These are phyloP conservation scores for Gossypium bickii DNA, from an alignment of 345 rosid species.

Conservation along the genomic window DNA sequence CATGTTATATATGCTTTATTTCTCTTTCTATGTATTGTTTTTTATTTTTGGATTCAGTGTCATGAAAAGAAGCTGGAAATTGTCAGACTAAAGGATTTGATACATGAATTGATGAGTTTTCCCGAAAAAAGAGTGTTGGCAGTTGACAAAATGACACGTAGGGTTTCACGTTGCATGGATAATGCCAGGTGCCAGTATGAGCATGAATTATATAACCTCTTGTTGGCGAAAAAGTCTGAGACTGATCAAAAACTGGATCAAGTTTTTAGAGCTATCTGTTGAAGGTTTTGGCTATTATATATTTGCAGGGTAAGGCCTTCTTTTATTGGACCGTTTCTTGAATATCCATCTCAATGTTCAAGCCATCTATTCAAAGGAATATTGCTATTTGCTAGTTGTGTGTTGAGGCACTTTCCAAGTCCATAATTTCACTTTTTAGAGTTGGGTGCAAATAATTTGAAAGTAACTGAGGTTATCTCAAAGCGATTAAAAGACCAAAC, in stretches of 20 bases:
- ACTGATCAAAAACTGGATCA: background rate
- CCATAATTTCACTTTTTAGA: no score
- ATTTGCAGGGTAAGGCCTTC: background rate
- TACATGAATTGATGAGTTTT: background rate
- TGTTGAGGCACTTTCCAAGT: no score
- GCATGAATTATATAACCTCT: background rate
- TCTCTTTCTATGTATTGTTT: no score
- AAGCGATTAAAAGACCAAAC: no score
- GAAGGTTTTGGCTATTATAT: background rate
- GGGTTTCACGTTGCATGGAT: conserved; percentile 3
- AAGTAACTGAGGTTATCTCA: no score
- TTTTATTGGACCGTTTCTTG: background rate
- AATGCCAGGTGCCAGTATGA: background rate
- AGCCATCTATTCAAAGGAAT: background rate
- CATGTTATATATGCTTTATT: background rate
- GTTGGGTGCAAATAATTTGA: no score
- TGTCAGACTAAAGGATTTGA: background rate
- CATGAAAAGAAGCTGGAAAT: background rate
- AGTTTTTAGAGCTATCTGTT: background rate
- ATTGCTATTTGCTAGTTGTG: no score
- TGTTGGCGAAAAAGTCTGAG: background rate
- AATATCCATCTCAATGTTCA: background rate
- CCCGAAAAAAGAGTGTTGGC: conserved; percentile 1
- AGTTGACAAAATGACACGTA: conserved; percentile 8
- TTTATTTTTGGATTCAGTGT: background rate